A percentile compares a stretch with the other conserved stretches of the same genome.
phyloP scores from a whole-genome alignment of 2,329 filamentous ascomycete species.

The Colletotrichum sp. region DNA sequence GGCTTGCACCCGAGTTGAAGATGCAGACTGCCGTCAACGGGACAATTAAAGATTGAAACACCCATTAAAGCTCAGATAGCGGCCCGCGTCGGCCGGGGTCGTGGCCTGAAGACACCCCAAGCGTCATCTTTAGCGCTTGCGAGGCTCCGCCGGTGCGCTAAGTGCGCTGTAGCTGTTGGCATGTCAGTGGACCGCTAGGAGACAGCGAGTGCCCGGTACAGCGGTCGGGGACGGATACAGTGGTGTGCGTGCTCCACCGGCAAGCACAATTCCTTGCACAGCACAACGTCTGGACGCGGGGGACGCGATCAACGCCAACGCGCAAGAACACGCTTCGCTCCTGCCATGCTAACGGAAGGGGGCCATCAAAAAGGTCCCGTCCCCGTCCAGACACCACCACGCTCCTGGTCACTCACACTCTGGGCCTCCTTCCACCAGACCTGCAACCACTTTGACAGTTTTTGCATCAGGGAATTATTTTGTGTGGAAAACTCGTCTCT shows the following conservation, averaged over 20 bases:
- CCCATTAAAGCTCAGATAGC: background rate
- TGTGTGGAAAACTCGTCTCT: background rate
- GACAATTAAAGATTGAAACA: background rate
- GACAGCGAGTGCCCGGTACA: background rate
- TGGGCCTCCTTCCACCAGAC: slow-evolving; percentile 28
- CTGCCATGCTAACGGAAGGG: slow-evolving; percentile 14
- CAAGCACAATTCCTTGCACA: background rate
- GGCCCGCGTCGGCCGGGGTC: background rate
- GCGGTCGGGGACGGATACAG: background rate
- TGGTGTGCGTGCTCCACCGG: background rate
- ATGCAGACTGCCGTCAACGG: background rate
- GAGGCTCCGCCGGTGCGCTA: background rate
- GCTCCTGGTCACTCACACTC: slow-evolving; percentile 7
- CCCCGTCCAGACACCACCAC: slow-evolving; percentile 21
- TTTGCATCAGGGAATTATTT: background rate
- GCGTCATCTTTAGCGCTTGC: background rate
- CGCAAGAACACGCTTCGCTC: slow-evolving; percentile 19
- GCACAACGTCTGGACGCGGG: background rate
- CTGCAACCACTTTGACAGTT: slow-evolving; percentile 21
- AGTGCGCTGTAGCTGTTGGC: background rate
- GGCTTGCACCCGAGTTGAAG: background rate
- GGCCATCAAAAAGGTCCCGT: slow-evolving; percentile 31
- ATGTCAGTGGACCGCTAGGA: background rate
- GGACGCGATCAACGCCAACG: slow-evolving; percentile 19
- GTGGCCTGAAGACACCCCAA: background rate